These are phyloP conservation scores for Sonneratia alba DNA, from an alignment of 345 rosid genomes.

Conservation along the genomic window DNA sequence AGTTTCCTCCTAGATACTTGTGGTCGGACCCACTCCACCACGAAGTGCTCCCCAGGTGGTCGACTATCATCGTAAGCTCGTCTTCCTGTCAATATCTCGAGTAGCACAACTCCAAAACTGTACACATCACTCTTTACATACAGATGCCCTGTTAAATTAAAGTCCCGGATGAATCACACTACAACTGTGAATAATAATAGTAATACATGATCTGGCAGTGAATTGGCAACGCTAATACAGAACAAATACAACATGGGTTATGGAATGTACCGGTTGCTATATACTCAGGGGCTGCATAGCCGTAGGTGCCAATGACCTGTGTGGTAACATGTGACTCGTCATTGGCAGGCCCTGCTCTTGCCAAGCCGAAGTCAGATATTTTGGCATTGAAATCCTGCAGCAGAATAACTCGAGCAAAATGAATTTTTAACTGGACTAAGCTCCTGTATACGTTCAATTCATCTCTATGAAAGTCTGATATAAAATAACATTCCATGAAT, in stretches of 20 bases:
- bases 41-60: background rate
- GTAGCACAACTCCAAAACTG: conserved; percentile 12
- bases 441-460: no score
- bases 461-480: no score
- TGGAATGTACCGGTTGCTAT: conserved; percentile 8
- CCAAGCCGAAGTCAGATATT: conserved; percentile 16
- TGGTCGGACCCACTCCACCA: conserved; percentile 14
- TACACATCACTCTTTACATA: conserved; percentile 13
- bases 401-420: background rate
- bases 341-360: conserved; percentile 6
- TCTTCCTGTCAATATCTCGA: conserved; percentile 11
- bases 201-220: no score
- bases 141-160: conserved; percentile 6
- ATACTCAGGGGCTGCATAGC: conserved; percentile 16
- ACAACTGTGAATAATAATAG: background rate
- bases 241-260: no score
- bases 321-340: conserved; percentile 6
- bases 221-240: no score
- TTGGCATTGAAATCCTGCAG: conserved; percentile 6
- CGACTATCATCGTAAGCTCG: conserved; percentile 2
- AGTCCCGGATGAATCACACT: background rate
- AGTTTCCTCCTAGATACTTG: conserved; percentile 11
- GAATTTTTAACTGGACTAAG: no score
- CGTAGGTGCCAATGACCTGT: conserved; percentile 4
- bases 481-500: no score